Evolutionary conservation across 306 rosid genomes (phyloP), one percentile per base, ranked within the genome.

Genomic region (Begonia peltatifolia): DNA sequence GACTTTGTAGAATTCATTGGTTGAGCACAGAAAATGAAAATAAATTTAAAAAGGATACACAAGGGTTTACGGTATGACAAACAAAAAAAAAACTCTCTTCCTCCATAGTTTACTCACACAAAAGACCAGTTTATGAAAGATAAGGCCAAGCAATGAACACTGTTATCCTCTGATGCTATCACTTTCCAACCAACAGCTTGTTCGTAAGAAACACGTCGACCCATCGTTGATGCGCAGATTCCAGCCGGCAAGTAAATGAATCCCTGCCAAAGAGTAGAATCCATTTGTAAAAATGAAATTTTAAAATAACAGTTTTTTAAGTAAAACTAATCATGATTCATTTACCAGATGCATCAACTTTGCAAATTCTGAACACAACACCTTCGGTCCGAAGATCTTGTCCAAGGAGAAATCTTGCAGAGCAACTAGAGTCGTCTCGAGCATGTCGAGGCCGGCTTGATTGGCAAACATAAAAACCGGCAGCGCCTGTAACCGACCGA

Each of bases 381-480:
- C 74, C 68, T 79, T 83, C 53, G 81, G 99, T 9, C 94, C 99
- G 11, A 86, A 81, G 47, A 86, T 86, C 71, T 81, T 86, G 57
- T 92, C 96, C 57, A 92, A 69, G 15, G 99, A 79, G 69, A 92
- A 83, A 79, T 92, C 99, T 74, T 83, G 99, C 12, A 92, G 69
- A 35, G 96, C 84, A 36, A 92, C 88, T 14, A 86, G 68, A 6
- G 94, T 83, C 10, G 96, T 92, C 67, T 92, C 96, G 68, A 92
- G 65, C 99, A 86, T 92, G 74, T 92, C 99, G 10, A 92, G 93
- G 46, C 96, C 99, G 1, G 94, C 83, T 76, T 92, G 94, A 70
- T 92, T 92, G 17, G 94, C 94, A 38, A 92, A 92, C 54, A 77
- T 79, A 68, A 92, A 92, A 42, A 86, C 87, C 0, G 96, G 99